Evolutionary conservation across 352 stramenopile species (phyloP).

Genomic region (Phytophthora cryptogea): DNA sequence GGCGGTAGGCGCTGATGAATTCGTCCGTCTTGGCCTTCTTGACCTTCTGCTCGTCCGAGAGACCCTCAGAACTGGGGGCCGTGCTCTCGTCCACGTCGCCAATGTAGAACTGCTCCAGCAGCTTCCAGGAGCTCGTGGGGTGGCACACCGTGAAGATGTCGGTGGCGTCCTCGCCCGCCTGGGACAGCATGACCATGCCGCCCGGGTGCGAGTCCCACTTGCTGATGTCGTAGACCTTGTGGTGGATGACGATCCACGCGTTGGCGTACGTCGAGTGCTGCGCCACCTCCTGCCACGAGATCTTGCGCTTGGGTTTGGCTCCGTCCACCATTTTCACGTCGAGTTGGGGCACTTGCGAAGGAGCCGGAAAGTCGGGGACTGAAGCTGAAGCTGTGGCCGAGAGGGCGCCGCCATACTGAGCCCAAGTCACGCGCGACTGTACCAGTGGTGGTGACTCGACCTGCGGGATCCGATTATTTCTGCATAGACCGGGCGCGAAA

Average conservation of each 20-base stretch:
- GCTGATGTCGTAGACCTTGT: slow-evolving; percentile 92
- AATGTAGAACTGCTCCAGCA: slow-evolving; percentile 98
- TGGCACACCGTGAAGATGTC: slow-evolving; percentile 99
- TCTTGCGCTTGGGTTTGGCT: slow-evolving; percentile 58
- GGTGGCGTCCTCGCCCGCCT: slow-evolving; percentile 97
- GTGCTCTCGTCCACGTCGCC: slow-evolving; percentile 92
- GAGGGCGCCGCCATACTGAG: neutral
- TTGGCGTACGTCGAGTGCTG: slow-evolving; percentile 77
- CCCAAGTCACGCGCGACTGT: slow-evolving; percentile 16
- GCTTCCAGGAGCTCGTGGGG: slow-evolving; percentile 90
- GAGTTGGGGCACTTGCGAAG: slow-evolving; percentile 6
- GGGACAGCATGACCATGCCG: slow-evolving; percentile 96
- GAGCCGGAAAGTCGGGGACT: slow-evolving; percentile 33
- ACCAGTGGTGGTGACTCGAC: slow-evolving; percentile 25
- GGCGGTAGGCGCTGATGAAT: slow-evolving; percentile 96
- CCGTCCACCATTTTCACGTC: slow-evolving; percentile 59
- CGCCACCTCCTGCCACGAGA: slow-evolving; percentile 79
- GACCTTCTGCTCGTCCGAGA: slow-evolving; percentile 52
- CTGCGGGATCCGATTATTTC: slow-evolving; percentile 30
- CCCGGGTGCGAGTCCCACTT: slow-evolving; percentile 87
- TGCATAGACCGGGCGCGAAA: slow-evolving; percentile 7
- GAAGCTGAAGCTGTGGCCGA: slow-evolving; percentile 27
- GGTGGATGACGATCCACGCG: slow-evolving; percentile 91
- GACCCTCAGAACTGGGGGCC: slow-evolving; percentile 22
- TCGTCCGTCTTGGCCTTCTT: slow-evolving; percentile 77